phyloP scores from a whole-genome alignment of 2,329 filamentous ascomycete genomes.

The Alternaria rosae region DNA sequence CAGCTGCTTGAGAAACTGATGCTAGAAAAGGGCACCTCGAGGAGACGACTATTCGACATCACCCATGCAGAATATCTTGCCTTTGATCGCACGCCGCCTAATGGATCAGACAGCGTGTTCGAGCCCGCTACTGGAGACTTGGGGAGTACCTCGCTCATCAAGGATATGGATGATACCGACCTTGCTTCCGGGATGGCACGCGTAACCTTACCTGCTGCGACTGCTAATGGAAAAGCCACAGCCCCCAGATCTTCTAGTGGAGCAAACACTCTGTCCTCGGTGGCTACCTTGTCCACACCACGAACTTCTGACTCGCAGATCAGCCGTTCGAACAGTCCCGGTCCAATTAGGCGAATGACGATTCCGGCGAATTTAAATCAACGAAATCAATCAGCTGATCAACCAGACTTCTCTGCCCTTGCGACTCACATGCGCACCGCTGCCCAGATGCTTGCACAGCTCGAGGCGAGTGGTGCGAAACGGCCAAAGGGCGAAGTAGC shows the following conservation, averaged over 20 bases:
- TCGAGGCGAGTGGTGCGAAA: constrained; percentile 82
- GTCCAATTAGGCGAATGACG: constrained; percentile 66
- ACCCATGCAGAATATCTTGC: constrained; percentile 67
- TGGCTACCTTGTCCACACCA: constrained; percentile 69
- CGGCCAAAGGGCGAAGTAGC: constrained; percentile 81
- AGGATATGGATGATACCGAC: constrained; percentile 60
- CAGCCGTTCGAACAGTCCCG: constrained; percentile 74
- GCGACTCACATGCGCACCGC: constrained; percentile 89
- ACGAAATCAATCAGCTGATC: constrained; percentile 65
- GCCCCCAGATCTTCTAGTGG: constrained; percentile 68
- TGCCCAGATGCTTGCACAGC: constrained; percentile 84
- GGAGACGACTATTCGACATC: constrained; percentile 60
- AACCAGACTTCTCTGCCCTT: constrained; percentile 81
- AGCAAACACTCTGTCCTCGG: constrained; percentile 66
- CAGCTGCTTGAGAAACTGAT: constrained; percentile 69
- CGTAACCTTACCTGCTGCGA: constrained; percentile 35
- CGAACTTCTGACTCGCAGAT: constrained; percentile 73
- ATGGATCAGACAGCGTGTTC: constrained; percentile 74
- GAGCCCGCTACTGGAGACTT: constrained; percentile 82
- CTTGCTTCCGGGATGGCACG: constrained; percentile 42
- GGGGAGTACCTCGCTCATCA: constrained; percentile 74
- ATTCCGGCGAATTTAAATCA: constrained; percentile 59
- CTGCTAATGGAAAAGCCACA: constrained; percentile 32
- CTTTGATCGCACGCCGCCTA: constrained; percentile 54
- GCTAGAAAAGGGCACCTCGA: constrained; percentile 67